phyloP scores from a whole-genome alignment of 1,139 yeast species.

The Suhomyces bokatorum region DNA sequence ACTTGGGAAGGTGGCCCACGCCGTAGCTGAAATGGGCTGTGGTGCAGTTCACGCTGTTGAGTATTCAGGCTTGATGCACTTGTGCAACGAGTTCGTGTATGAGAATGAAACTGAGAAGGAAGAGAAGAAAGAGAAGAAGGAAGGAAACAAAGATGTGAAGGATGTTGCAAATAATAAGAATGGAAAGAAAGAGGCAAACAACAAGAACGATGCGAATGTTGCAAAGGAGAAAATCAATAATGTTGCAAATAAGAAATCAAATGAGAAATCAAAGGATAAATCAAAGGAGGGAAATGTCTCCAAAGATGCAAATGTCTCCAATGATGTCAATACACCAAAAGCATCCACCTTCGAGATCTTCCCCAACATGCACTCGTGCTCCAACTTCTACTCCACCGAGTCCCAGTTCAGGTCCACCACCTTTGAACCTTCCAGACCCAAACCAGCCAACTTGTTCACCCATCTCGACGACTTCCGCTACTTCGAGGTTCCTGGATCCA shows the following conservation, averaged over 20 bases:
- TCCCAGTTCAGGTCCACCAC: constrained; percentile 55
- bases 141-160: neutral
- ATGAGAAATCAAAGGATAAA: no score
- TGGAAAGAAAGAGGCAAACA: no score
- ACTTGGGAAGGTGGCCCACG: constrained; percentile 69
- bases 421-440: constrained; percentile 30
- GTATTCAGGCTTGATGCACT: constrained; percentile 68
- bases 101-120: constrained; percentile 8
- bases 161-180: neutral
- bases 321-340: no score
- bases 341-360: constrained; percentile 53
- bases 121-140: neutral
- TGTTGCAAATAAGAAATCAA: no score
- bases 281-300: no score
- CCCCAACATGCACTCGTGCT: constrained; percentile 74
- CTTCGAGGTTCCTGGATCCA: constrained; percentile 35
- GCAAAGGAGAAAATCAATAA: no score
- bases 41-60: constrained; percentile 67
- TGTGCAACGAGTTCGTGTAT: constrained; percentile 60
- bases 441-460: constrained; percentile 52
- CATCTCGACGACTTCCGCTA: constrained; percentile 66
- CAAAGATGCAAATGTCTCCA: no score
- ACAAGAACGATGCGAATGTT: no score
- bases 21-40: constrained; percentile 43
- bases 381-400: constrained; percentile 56